Base-by-base conservation (phyloP, 2,329 filamentous ascomycete species). In the Xylaria sp. region DNA sequence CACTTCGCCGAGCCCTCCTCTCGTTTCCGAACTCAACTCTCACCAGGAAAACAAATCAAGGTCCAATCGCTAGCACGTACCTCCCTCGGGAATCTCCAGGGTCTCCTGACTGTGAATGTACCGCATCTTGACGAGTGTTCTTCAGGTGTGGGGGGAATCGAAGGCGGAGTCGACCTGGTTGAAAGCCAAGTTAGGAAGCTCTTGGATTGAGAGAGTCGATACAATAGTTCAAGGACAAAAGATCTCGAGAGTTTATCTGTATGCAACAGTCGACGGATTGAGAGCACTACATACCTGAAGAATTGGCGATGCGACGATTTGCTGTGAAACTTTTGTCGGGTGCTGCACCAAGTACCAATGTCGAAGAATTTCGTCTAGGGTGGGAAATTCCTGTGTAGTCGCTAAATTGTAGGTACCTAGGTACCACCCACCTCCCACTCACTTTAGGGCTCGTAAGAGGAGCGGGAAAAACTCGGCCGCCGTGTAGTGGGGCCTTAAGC, bases 31-130 rank as follows among this genome's bases (percentile, higher is more conserved):
- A 38, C 63, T 60, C 49, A 65, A 47, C 63, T 65, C 58, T 66
- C 68, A 27, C 38, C n/a, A 36, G 27, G 38, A 22, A 29, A 57
- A 10, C 45, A 50, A n/a, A 33, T 29, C 25, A 15, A 31, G 25
- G 44, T 54, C 62, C 59, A 59, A 49, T 47, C 2, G 58, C 58
- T 54, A 50, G 66, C 55, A 92, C 93, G 86, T 90, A 97, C 94
- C 94, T 88, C 94, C 93, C 84, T 97, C 93, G 81, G 96, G 96
- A 85, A 99, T 93, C 80, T 90, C 89, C 86, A 99, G 89, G 86
- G 89, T 88, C 90, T 99, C 95, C 87, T 95, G 89, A 81, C 93
- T 97, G 90, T 97, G 94, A 87, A 99, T 97, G 93, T 97, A 98
- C 89, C 92, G 96, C 96, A 98, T 98, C 86, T 92, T 97, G 92